Evolutionary conservation across 1,139 yeast species (phyloP), one percentile per base, ranked within the genome.

Genomic region (Pichia sp.): DNA sequence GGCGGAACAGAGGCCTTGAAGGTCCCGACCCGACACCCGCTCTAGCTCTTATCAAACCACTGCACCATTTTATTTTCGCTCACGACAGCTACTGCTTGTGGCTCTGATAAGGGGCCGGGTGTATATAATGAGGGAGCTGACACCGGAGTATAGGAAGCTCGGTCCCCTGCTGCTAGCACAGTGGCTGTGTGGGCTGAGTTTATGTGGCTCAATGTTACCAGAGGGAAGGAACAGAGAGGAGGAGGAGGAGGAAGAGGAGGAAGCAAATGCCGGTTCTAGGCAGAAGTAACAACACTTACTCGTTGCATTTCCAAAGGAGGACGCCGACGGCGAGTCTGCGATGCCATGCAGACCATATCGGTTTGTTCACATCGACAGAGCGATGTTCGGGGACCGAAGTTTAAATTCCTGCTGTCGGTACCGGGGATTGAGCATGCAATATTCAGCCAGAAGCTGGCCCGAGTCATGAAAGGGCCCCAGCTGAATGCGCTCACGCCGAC

Each of bases 391-490:
- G 86, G 82, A 63, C 77, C 80, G 15, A 64, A 70, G 2, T 75
- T 80, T 57, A 73, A 76, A 44, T 76, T 75, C 61, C 74, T 85
- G 58, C 77, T 82, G 58, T 77, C 79, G 15, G 70, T 67, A 45
- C 59, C 66, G 41, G 74, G 72, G 63, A 59, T 58, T 6, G 54
- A 49, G 7, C 53, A 56, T 8, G 47, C 36, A 13, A 68, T 68
- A 45, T 67, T 83, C 58, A 78, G 85, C 6, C 90, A 90, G 49
- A 82, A 81, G 67, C 73, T 85, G 54, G 92, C 90, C 23, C 74
- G 85, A 34, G 87, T 81, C 66, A 71, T 85, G 44, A 54, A 54
- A 3, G 87, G 87, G 26, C 71, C 84, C 49, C 87, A 83, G 65
- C 71, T 85, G 53, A 78, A 85, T 2, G 67, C 75, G 57, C 71